A percentile compares a stretch with the other conserved stretches of the same genome.
These are phyloP conservation scores for Penstemon davidsonii DNA, from an alignment of 257 asterid species.

Conservation along the genomic window DNA sequence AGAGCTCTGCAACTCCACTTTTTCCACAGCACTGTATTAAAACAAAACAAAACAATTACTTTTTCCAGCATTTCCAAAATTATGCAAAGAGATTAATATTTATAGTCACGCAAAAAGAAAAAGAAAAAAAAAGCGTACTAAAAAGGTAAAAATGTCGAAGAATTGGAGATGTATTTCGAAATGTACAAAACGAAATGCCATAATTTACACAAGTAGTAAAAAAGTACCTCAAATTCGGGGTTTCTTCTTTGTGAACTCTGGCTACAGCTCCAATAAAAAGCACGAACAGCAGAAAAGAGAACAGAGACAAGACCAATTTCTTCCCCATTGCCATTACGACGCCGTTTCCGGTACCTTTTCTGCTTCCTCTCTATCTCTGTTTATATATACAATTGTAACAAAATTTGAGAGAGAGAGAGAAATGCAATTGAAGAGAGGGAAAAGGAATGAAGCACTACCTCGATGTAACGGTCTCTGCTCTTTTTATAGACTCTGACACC, in stretches of 20 bases:
- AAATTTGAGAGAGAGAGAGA: constrained; percentile 23
- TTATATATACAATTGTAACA: constrained; percentile 11
- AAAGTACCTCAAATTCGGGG: constrained; percentile 41
- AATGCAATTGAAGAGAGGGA: constrained; percentile 27
- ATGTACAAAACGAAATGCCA: too few relatives aligned
- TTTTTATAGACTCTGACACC: constrained; percentile 47
- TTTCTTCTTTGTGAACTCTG: constrained; percentile 33
- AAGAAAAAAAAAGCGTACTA: too few relatives aligned
- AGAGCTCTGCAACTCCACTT: constrained; percentile 51
- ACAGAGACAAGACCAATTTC: constrained; percentile 42
- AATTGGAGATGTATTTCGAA: too few relatives aligned
- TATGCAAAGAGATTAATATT: too few relatives aligned
- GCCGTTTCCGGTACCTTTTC: background rate
- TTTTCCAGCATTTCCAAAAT: too few relatives aligned
- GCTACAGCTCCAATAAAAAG: constrained; percentile 45
- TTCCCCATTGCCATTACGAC: constrained; percentile 35
- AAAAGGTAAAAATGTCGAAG: too few relatives aligned
- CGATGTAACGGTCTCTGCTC: constrained; percentile 54
- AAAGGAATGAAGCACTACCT: constrained; percentile 37
- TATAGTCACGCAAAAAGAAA: too few relatives aligned
- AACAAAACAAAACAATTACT: too few relatives aligned
- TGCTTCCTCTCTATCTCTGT: constrained; percentile 14
- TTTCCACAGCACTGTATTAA: constrained; percentile 13
- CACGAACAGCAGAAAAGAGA: constrained; percentile 43
- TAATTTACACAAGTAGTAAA: background rate